Conservation (phyloP, 163 green algal genomes). For the Prototheca cutis region DNA sequence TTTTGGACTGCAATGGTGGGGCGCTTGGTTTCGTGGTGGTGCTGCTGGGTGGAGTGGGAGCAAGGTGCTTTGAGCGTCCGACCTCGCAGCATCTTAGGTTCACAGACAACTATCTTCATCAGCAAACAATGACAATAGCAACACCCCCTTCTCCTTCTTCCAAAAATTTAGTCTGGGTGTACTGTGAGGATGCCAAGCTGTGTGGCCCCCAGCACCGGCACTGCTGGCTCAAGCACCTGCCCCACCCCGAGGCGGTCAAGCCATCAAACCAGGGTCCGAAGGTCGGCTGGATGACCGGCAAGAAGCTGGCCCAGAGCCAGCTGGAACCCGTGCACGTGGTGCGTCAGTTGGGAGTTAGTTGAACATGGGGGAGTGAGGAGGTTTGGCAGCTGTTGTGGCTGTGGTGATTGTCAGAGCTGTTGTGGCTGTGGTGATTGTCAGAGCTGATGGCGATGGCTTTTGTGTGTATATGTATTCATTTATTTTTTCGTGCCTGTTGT, state of each 20-base stretch:
- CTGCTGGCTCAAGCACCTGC: conserved; percentile 88
- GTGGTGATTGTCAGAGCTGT: no score
- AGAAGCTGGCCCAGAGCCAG: conserved; percentile 15
- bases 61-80: background rate
- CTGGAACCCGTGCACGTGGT: background rate
- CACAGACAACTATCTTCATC: background rate
- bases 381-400: no score
- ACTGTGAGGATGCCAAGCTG: conserved; percentile 46
- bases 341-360: no score
- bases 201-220: conserved; percentile 53
- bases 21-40: no score
- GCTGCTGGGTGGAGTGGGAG: background rate
- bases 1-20: conserved; percentile 54
- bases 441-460: no score
- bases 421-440: no score
- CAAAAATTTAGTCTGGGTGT: conserved; percentile 90
- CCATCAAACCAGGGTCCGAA: conserved; percentile 44
- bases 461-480: no score
- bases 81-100: background rate
- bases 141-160: background rate
- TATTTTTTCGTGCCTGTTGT: no score
- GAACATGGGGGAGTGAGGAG: no score
- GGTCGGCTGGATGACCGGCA: conserved; percentile 63
- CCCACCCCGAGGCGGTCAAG: conserved; percentile 41
- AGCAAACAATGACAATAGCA: background rate